Conservation (phyloP, 2,329 filamentous ascomycete genomes). For the Apiospora saccharicola region DNA sequence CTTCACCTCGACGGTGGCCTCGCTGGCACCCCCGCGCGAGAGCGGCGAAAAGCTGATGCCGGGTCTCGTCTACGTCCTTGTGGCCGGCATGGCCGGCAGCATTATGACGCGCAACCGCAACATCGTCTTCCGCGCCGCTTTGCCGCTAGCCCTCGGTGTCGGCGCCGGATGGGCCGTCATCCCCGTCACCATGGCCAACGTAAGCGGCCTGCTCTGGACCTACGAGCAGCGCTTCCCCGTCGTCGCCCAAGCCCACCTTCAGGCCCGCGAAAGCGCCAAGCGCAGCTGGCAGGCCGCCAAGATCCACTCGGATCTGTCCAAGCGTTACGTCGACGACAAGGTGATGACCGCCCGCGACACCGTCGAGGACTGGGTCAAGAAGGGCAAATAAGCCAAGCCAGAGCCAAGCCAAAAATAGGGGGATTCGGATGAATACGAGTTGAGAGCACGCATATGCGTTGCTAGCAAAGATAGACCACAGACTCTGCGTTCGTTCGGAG, state of each 20-base stretch:
- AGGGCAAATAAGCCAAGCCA: constrained; percentile 71
- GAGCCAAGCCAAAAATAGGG: neutral
- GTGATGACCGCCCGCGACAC: constrained; percentile 77
- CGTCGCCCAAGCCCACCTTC: constrained; percentile 81
- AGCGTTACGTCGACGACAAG: constrained; percentile 80
- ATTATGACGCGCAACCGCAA: constrained; percentile 90
- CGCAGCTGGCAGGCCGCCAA: constrained; percentile 77
- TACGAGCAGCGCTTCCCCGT: constrained; percentile 91
- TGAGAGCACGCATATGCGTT: neutral
- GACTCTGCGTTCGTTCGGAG: neutral
- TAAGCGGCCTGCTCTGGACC: constrained; percentile 85
- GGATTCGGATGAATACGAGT: neutral
- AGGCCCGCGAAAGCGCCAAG: constrained; percentile 72
- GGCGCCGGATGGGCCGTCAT: constrained; percentile 85
- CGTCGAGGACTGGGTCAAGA: constrained; percentile 89
- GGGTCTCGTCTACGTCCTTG: constrained; percentile 88
- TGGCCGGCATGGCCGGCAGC: constrained; percentile 92
- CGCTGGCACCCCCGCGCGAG: constrained; percentile 84
- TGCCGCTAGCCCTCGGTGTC: constrained; percentile 82
- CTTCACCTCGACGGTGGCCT: constrained; percentile 89
- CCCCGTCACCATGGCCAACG: constrained; percentile 89
- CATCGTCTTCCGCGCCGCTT: constrained; percentile 77
- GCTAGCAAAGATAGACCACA: constrained; percentile 20
- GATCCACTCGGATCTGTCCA: constrained; percentile 75
- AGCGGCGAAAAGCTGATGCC: constrained; percentile 90